Conservation (phyloP, 345 rosid genomes). For the Eucalyptus cladocalyx region DNA sequence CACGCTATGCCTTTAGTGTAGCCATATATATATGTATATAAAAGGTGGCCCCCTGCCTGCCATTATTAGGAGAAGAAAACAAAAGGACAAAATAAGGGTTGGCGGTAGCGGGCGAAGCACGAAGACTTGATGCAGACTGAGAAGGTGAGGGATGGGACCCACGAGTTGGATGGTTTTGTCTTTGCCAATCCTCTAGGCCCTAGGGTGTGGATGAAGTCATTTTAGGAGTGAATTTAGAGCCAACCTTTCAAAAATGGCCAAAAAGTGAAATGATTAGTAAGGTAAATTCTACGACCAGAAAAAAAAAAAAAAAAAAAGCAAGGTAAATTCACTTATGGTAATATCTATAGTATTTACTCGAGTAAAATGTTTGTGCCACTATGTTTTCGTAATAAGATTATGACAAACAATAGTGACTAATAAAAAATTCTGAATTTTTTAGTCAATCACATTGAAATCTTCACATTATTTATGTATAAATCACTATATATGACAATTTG, state of each 20-base stretch:
- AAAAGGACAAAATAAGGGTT: not conserved
- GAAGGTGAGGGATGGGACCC: not conserved
- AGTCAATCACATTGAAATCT: not conserved
- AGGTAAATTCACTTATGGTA: not conserved
- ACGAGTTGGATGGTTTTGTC: not conserved
- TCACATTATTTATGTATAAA: not conserved
- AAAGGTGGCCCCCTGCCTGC: not conserved
- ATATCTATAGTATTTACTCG: too few species aligned
- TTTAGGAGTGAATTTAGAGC: not conserved
- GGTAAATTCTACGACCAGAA: not conserved
- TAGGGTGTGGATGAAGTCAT: not conserved
- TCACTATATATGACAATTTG: not conserved
- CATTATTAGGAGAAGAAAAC: not conserved
- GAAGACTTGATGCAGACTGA: not conserved
- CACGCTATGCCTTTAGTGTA: not conserved
- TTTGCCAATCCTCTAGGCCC: not conserved
- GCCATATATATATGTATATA: not conserved
- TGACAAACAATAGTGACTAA: not conserved
- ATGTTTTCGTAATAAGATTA: not conserved
- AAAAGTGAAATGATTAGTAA: not conserved
- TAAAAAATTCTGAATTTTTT: not conserved
- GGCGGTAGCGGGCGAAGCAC: not conserved
- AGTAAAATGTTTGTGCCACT: not conserved
- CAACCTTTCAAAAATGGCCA: not conserved
- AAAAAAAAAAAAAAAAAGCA: too few species aligned